Conservation (phyloP, 768 basidiomycete species). For the Lenzites betulinus region DNA sequence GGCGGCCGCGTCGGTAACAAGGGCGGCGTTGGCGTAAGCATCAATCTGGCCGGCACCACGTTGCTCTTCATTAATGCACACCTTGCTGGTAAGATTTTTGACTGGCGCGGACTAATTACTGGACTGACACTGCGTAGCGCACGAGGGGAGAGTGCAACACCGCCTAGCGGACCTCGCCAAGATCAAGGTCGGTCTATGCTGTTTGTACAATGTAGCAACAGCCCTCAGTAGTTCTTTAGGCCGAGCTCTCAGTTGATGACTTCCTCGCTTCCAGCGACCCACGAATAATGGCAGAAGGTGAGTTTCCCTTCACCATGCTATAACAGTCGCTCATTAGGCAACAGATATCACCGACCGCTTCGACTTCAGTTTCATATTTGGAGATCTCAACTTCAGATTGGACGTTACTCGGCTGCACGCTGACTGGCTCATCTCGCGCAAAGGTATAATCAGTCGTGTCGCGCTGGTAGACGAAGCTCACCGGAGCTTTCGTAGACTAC, state of each 20-base stretch:
- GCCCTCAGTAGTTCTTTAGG: conserved; percentile 39
- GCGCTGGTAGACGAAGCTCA: background rate
- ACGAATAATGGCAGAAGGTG: conserved; percentile 72
- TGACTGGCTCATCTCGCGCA: conserved; percentile 87
- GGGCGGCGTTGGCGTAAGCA: conserved; percentile 86
- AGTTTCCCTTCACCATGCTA: background rate
- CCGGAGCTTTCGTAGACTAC: conserved; percentile 58
- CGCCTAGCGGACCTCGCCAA: conserved; percentile 86
- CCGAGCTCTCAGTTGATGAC: conserved; percentile 76
- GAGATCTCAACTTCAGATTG: conserved; percentile 90
- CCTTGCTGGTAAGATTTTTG: conserved; percentile 62
- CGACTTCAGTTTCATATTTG: conserved; percentile 86
- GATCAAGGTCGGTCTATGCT: conserved; percentile 65
- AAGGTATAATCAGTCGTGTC: conserved; percentile 47
- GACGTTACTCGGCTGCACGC: conserved; percentile 90
- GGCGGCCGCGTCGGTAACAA: conserved; percentile 94
- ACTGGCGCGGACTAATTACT: too few relatives aligned
- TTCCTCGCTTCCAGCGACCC: conserved; percentile 70
- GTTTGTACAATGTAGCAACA: background rate
- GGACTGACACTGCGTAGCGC: conserved; percentile 47
- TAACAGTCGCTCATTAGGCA: background rate
- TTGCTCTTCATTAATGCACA: conserved; percentile 92
- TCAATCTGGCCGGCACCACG: conserved; percentile 80
- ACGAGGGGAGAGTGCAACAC: conserved; percentile 73
- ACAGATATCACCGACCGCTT: conserved; percentile 85